Percentiles rank a stretch among this genome's conserved stretches.
Evolutionary conservation across 108 stramenopile genomes (phyloP).

Genomic region (Skeletonema grethae): DNA sequence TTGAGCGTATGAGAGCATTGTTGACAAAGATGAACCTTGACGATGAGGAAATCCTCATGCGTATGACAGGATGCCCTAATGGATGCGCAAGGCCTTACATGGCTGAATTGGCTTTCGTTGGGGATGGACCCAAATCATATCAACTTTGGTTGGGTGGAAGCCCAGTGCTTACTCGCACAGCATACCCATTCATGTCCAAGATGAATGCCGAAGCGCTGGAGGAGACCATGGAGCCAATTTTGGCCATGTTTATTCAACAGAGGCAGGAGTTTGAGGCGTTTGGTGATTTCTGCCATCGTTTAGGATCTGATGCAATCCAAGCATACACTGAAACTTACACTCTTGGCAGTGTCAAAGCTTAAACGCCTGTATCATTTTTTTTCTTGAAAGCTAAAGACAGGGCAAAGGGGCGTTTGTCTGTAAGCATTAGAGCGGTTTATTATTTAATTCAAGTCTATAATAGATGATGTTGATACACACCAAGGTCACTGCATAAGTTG

Average conservation of each 20-base stretch:
- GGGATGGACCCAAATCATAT: slow-evolving; percentile 94
- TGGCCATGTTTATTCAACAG: slow-evolving; percentile 85
- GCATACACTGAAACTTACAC: slow-evolving; percentile 48
- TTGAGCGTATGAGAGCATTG: slow-evolving; percentile 81
- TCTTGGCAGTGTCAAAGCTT: slow-evolving; percentile 23
- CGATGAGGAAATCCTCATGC: slow-evolving; percentile 94
- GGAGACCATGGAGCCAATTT: slow-evolving; percentile 85
- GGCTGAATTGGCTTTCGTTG: slow-evolving; percentile 98
- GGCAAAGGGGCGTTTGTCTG: too few species aligned
- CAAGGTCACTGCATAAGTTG: too few species aligned
- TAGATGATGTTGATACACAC: too few species aligned
- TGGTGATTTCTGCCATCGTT: slow-evolving; percentile 91
- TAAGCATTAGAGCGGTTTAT: too few species aligned
- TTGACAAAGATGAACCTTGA: slow-evolving; percentile 84
- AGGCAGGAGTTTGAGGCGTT: slow-evolving; percentile 87
- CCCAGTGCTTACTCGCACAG: slow-evolving; percentile 91
- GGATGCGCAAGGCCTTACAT: slow-evolving; percentile 99
- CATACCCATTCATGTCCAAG: slow-evolving; percentile 88
- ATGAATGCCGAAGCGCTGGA: slow-evolving; percentile 86
- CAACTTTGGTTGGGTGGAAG: slow-evolving; percentile 96
- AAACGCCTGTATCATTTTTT: neutral
- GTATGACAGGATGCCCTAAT: slow-evolving; percentile 99
- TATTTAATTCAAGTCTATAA: too few species aligned
- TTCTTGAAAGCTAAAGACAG: too few species aligned
- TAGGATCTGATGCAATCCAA: slow-evolving; percentile 80